Evolutionary conservation across 2,329 filamentous ascomycete species (phyloP), one percentile per base, ranked within the genome.

Genomic region (Sporothrix luriei): DNA sequence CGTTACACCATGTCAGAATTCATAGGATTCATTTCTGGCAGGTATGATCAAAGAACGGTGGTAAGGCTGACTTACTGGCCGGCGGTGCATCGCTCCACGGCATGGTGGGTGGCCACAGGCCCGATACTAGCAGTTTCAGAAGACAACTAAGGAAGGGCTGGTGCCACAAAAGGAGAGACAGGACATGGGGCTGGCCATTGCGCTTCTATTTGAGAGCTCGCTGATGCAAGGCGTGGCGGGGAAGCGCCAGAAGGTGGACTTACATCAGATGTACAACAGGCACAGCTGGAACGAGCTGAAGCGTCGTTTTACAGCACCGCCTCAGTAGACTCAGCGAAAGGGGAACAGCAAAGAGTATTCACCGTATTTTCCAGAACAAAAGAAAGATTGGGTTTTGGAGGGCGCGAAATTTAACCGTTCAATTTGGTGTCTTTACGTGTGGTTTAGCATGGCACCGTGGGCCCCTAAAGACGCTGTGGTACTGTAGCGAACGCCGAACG

Each of bases 181-280:
- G 87, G 87, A 1, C 81, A 79, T 38, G 86, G 85, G 11, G 88
- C 87, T 75, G 11, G 88, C 87, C 75, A 88, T 87, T 75, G 87
- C 88, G 0, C 90, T 90, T 75, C 90, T 90, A 87, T 90, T 90
- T 74, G 88, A 90, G 82, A 90, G 85, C 73, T 88, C 84, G 68
- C 75, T 90, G 68, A 90, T 91, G 87, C 84, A 91, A 2, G 89
- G 89, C 1, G 89, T 92, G 33, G 91, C 90, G 1, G 86, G 90
- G 72, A 84, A 86, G 69, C 68, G 51, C 19, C 40, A 66, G 78
- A 81, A 73, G 86, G 85, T 86, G 14, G n/a, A n/a, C n/a, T n/a
- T n/a, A n/a, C n/a, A n/a, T n/a, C 85, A 87, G 81, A 83, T 86
- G 69, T 96, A 95, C 76, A 93, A 88, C 76, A 87, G 89, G 69